A percentile compares a stretch with the other conserved stretches of the same genome.
phyloP scores from a whole-genome alignment of 371 early-diverging fungal species.

The Furculomyces boomerangus region DNA sequence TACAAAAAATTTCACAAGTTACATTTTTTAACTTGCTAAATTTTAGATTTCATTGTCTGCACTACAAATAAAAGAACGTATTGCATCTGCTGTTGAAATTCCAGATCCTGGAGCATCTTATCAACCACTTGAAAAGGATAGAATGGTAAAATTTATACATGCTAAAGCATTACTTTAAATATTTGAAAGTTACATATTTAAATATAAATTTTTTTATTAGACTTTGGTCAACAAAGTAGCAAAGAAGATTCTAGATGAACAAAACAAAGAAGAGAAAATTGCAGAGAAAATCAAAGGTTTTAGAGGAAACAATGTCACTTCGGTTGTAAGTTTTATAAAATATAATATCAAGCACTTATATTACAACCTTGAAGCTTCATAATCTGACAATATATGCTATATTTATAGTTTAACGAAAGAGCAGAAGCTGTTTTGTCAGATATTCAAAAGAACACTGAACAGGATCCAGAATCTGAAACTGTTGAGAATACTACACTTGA shows the following conservation, averaged over 20 bases:
- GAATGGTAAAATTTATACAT: slow-evolving; percentile 35
- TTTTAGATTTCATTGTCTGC: background rate
- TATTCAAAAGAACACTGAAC: background rate
- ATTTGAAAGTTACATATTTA: slow-evolving; percentile 26
- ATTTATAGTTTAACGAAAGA: background rate
- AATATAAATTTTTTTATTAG: slow-evolving; percentile 27
- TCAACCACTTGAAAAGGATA: slow-evolving; percentile 62
- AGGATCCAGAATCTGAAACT: background rate
- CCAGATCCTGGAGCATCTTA: slow-evolving; percentile 82
- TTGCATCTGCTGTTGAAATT: slow-evolving; percentile 44
- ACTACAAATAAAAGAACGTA: background rate
- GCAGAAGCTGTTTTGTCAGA: background rate
- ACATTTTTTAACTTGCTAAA: no score
- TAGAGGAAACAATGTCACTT: slow-evolving; percentile 8
- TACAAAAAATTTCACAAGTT: no score
- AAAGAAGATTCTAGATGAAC: slow-evolving; percentile 21
- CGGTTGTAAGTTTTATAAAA: background rate
- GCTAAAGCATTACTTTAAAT: slow-evolving; percentile 2
- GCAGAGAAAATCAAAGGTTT: background rate
- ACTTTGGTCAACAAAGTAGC: slow-evolving; percentile 27
- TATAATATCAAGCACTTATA: no score
- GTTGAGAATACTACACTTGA: background rate
- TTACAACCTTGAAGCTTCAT: background rate
- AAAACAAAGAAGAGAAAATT: slow-evolving; percentile 3
- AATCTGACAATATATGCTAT: background rate